Evolutionary conservation across 805 yeast genomes (phyloP).

Genomic region (Candida yuanshanica): DNA sequence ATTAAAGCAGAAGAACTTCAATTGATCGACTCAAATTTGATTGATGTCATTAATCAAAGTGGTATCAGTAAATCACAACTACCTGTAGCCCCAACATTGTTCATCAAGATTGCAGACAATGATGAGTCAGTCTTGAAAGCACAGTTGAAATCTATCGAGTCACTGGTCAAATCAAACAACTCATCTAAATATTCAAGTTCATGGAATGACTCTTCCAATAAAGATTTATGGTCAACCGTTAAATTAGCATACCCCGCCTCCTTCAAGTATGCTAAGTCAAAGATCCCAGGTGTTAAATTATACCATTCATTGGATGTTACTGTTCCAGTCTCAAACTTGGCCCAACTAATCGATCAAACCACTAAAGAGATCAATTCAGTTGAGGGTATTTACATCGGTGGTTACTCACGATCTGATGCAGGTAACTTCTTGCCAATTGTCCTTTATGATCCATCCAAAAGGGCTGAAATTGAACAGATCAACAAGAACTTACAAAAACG

Average conservation of each 20-base stretch:
- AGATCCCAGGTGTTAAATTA: slow-evolving; percentile 30
- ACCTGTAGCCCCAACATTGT: slow-evolving; percentile 46
- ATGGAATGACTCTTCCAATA: slow-evolving; percentile 45
- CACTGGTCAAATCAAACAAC: slow-evolving; percentile 38
- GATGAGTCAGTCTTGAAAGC: slow-evolving; percentile 33
- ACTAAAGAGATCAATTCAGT: slow-evolving; percentile 48
- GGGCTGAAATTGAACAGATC: slow-evolving; percentile 38
- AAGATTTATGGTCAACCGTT: slow-evolving; percentile 65
- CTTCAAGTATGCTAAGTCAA: slow-evolving; percentile 51
- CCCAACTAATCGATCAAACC: slow-evolving; percentile 52
- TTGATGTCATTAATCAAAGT: slow-evolving; percentile 52
- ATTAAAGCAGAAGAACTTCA: slow-evolving; percentile 65
- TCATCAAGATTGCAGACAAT: slow-evolving; percentile 55
- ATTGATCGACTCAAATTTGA: slow-evolving; percentile 60
- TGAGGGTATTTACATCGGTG: slow-evolving; percentile 47
- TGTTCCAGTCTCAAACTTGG: slow-evolving; percentile 63
- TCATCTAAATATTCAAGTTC: slow-evolving; percentile 55
- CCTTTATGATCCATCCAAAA: slow-evolving; percentile 46
- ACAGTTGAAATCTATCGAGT: slow-evolving; percentile 40
- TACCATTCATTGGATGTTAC: slow-evolving; percentile 61
- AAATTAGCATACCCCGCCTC: slow-evolving; percentile 60
- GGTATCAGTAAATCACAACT: slow-evolving; percentile 42
- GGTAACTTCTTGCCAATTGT: slow-evolving; percentile 70
- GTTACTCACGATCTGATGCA: slow-evolving; percentile 75
- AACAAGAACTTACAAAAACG: slow-evolving; percentile 53